Base-by-base conservation (phyloP, 257 asterid species). In the Penstemon newberryi region DNA sequence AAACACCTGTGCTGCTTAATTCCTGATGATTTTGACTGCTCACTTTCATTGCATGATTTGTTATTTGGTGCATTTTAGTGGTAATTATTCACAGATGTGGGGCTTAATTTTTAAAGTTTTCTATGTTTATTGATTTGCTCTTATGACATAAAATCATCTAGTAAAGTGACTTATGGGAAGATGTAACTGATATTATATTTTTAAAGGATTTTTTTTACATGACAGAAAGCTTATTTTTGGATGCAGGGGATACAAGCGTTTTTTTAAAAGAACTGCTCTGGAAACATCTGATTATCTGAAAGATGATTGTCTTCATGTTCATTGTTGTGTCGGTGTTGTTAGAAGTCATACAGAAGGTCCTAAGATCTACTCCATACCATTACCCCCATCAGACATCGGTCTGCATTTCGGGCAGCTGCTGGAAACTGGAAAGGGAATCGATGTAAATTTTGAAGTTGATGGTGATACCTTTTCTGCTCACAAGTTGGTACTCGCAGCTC, bases 401-500 rank as follows among this genome's bases (percentile, higher is more conserved):
- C 86, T 50, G 63, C 97, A 93, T 77, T 90, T 90, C 68, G 97
- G 97, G 70, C 83, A 75, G 84, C 81, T 93, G 52, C 83, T 93
- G 58, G 96, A 88, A 84, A 84, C 81, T 79, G 92, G 88, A 59
- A 78, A 79, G 75, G 95, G 89, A 64, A 77, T 85, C 39, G 97
- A 93, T 67, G 86, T 88, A 52, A 83, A 37, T 64, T 88, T 90
- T 41, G 92, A 86, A 43, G 89, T 93, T 70, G 80, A 83, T 79
- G 99, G 88, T 55, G 95, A 93, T 75, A 70, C 66, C 0, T 87
- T 87, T 79, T 56, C 87, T 9, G 99, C 91, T 64, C 99, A 93
- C 85, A 93, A 93, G 81, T 79, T 90, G 80, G 89, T 93, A 42
- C 96, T 93, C 76, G 96, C 96, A 45, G 96, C 99, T 65, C 96